Conservation (phyloP, 495 filamentous ascomycete species). For the Xylaria curta region DNA sequence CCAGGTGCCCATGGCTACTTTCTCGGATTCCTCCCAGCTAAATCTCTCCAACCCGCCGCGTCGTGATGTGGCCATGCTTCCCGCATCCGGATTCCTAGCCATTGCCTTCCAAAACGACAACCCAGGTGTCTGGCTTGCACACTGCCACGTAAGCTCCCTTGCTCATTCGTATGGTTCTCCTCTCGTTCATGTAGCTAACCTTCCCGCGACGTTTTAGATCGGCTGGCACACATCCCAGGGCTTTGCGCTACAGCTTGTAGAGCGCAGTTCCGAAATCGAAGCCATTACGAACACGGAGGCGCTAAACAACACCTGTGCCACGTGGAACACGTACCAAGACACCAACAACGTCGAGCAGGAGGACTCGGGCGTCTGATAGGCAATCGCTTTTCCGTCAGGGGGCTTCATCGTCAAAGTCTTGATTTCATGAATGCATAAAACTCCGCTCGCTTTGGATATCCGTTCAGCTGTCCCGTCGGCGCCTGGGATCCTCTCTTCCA, state of each 20-base stretch:
- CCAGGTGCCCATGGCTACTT: slow-evolving; percentile 41
- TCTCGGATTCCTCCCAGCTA: slow-evolving; percentile 32
- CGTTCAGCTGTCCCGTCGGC: slow-evolving; percentile 9
- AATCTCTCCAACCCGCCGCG: slow-evolving; percentile 58
- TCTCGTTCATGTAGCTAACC: slow-evolving; percentile 15
- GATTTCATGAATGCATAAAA: not conserved
- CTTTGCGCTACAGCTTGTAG: slow-evolving; percentile 57
- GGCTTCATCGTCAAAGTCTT: not conserved
- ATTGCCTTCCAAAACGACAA: slow-evolving; percentile 66
- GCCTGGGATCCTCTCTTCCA: slow-evolving; percentile 1
- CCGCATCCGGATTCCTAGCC: slow-evolving; percentile 52
- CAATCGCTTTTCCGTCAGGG: not conserved
- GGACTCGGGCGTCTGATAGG: slow-evolving; percentile 52
- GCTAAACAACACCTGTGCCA: slow-evolving; percentile 47
- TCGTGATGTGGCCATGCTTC: slow-evolving; percentile 66
- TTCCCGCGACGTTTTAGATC: slow-evolving; percentile 44
- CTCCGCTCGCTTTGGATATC: slow-evolving; percentile 2
- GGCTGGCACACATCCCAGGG: slow-evolving; percentile 59
- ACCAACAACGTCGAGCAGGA: slow-evolving; percentile 41
- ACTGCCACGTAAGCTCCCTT: slow-evolving; percentile 47
- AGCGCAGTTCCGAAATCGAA: slow-evolving; percentile 49
- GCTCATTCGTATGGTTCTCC: not conserved
- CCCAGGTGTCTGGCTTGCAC: slow-evolving; percentile 60
- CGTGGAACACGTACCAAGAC: slow-evolving; percentile 50
- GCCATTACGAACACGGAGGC: slow-evolving; percentile 41